Evolutionary conservation across 495 filamentous ascomycete species (phyloP).

Genomic region (Penicillium paradoxum): DNA sequence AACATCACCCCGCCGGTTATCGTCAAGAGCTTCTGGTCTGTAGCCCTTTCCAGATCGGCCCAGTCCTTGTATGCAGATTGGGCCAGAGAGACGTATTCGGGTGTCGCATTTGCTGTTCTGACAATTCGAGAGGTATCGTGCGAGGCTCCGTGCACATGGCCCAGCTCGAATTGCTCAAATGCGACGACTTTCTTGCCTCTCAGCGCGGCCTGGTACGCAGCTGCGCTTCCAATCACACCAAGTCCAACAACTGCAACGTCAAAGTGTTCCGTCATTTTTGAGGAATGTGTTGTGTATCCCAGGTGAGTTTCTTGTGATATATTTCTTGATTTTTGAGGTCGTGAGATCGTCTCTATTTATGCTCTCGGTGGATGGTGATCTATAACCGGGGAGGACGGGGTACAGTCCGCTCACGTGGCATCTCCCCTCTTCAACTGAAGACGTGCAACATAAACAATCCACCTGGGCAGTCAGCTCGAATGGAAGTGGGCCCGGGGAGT

Average conservation of each 20-base stretch:
- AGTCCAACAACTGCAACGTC: conserved; percentile 16
- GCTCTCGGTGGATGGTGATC: background rate
- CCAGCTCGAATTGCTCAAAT: conserved; percentile 15
- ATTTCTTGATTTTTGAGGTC: too few relatives aligned
- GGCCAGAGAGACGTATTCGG: conserved; percentile 14
- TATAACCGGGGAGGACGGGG: background rate
- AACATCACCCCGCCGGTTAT: conserved; percentile 21
- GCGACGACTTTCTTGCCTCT: conserved; percentile 13
- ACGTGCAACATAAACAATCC: background rate
- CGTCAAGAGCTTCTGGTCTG: conserved; percentile 12
- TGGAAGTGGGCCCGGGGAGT: too few relatives aligned
- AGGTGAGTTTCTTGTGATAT: too few relatives aligned
- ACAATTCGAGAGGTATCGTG: conserved; percentile 18
- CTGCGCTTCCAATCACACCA: conserved; percentile 16
- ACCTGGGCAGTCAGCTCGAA: too few relatives aligned
- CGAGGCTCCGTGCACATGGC: conserved; percentile 16
- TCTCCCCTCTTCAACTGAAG: background rate
- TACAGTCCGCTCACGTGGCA: conserved; percentile 2
- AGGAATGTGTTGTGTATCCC: too few relatives aligned
- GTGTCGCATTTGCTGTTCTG: conserved; percentile 8
- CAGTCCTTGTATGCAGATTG: conserved; percentile 17
- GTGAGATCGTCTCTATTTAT: too few relatives aligned
- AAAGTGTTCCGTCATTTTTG: conserved; percentile 12
- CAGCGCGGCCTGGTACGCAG: conserved; percentile 12
- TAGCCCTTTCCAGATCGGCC: conserved; percentile 12